Percentiles rank a stretch among this genome's conserved stretches.
phyloP scores from a whole-genome alignment of 306 rosid species.

The Ormosia semicastrata region DNA sequence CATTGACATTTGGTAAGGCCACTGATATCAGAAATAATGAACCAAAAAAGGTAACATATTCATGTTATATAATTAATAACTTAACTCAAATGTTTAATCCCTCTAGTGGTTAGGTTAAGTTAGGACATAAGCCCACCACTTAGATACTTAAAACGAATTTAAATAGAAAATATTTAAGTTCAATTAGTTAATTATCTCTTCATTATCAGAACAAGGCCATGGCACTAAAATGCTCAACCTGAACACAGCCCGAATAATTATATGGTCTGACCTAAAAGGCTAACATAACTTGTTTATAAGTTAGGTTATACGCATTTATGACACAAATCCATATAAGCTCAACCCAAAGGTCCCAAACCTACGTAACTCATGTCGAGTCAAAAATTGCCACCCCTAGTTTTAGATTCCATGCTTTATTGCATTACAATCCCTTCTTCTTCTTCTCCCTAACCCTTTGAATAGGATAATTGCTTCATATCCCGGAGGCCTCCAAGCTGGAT shows the following conservation, averaged over 20 bases:
- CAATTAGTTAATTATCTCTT: neutral
- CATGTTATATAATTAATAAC: neutral
- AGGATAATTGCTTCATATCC: neutral
- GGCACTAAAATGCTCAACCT: slow-evolving; percentile 3
- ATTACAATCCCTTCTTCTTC: neutral
- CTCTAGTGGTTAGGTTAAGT: neutral
- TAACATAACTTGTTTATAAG: neutral
- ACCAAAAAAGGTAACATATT: neutral
- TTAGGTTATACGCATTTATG: neutral
- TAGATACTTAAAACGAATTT: neutral
- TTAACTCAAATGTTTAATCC: neutral
- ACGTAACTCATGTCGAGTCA: too few species aligned
- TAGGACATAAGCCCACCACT: neutral
- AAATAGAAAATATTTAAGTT: neutral
- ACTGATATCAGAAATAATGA: neutral
- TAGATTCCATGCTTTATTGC: slow-evolving; percentile 1
- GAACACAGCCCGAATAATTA: neutral
- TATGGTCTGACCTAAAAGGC: neutral
- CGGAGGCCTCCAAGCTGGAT: neutral
- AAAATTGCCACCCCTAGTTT: too few species aligned
- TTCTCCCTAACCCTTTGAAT: neutral
- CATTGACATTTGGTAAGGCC: neutral
- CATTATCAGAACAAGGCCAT: neutral
- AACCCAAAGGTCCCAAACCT: neutral
- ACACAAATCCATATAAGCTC: neutral